Conservation (phyloP, 2,329 filamentous ascomycete species). For the Nothomitra cinnamomea region DNA sequence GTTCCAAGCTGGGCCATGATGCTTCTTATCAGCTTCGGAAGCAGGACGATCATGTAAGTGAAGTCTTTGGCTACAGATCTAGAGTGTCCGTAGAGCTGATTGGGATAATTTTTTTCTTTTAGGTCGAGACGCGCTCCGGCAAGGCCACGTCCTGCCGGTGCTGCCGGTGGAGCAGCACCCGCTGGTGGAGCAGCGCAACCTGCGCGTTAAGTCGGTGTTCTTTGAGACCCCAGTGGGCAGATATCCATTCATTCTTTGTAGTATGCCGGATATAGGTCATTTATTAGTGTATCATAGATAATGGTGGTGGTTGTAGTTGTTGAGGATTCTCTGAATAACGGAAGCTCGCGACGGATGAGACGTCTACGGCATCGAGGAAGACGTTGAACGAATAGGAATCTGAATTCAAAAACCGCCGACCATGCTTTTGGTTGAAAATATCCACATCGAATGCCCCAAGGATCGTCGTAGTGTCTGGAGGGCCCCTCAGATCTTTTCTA, state of each 20-base stretch:
- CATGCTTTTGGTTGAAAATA: too few relatives aligned
- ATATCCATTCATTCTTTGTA: too few relatives aligned
- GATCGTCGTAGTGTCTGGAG: not conserved
- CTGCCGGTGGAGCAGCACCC: not conserved
- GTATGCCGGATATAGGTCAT: too few relatives aligned
- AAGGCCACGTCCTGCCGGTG: not conserved
- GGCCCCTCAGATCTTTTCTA: not conserved
- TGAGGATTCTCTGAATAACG: too few relatives aligned
- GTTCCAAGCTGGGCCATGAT: constrained; percentile 60
- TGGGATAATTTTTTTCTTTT: not conserved
- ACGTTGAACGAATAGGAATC: not conserved
- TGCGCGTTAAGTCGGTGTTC: too few relatives aligned
- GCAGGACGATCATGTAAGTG: constrained; percentile 58
- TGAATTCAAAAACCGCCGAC: not conserved
- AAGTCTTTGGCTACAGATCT: not conserved
- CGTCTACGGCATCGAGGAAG: too few relatives aligned
- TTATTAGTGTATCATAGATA: too few relatives aligned
- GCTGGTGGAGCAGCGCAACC: not conserved
- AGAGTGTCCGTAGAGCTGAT: not conserved
- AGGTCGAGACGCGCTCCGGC: not conserved
- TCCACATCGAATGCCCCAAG: too few relatives aligned
- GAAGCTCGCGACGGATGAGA: too few relatives aligned
- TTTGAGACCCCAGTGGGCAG: too few relatives aligned
- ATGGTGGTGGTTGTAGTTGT: too few relatives aligned
- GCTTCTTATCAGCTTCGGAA: constrained; percentile 56